Evolutionary conservation across 2,329 filamentous ascomycete species (phyloP).

Genomic region (Dothistroma septosporum): DNA sequence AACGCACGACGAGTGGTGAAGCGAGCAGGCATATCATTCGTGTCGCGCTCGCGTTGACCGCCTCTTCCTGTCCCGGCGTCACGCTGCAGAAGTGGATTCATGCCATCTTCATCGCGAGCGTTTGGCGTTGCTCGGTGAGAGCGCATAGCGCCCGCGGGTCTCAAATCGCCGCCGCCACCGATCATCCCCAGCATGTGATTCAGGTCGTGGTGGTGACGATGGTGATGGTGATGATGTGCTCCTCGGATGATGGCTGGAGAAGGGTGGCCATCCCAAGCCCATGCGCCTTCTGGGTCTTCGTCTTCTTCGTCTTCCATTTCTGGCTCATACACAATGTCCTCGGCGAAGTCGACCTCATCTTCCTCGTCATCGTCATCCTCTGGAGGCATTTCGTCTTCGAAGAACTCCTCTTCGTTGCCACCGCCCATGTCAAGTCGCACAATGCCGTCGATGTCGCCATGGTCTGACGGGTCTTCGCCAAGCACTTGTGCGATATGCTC

Average conservation of each 20-base stretch:
- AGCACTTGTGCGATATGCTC: constrained; percentile 41
- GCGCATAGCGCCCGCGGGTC: constrained; percentile 17
- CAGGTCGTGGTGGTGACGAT: constrained; percentile 23
- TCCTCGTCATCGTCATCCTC: constrained; percentile 51
- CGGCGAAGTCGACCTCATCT: constrained; percentile 67
- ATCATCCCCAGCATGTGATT: constrained; percentile 30
- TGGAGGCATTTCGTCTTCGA: constrained; percentile 57
- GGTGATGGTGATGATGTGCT: constrained; percentile 28
- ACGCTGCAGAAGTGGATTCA: constrained; percentile 75
- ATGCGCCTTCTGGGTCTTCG: constrained; percentile 27
- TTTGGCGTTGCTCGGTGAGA: constrained; percentile 34
- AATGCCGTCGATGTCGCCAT: constrained; percentile 35
- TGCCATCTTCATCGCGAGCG: constrained; percentile 66
- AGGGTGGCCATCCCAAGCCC: constrained; percentile 26
- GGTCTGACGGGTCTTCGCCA: constrained; percentile 35
- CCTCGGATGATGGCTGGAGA: constrained; percentile 16
- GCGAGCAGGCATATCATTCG: constrained; percentile 12
- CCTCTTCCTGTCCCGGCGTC: constrained; percentile 14
- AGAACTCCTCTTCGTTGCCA: constrained; percentile 47
- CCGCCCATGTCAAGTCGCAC: constrained; percentile 42
- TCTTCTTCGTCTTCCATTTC: constrained; percentile 42
- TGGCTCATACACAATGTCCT: constrained; percentile 57
- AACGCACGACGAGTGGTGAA: constrained; percentile 20
- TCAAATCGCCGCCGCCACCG: constrained; percentile 18
- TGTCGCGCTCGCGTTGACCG: constrained; percentile 5